phyloP scores from a whole-genome alignment of 495 filamentous ascomycete species.

The Penicillium macrosclerotiorum region DNA sequence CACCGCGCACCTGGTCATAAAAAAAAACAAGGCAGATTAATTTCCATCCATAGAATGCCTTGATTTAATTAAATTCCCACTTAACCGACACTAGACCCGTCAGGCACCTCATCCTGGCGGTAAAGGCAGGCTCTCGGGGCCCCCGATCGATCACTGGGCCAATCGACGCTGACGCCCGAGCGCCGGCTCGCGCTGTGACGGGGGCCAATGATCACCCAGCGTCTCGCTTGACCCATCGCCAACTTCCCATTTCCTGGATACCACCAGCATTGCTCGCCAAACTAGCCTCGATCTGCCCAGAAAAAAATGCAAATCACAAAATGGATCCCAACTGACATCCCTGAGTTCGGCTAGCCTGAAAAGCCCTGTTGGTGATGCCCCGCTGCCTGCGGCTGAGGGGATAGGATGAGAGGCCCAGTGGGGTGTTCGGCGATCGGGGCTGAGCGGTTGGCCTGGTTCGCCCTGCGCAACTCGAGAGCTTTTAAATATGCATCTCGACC shows the following conservation, averaged over 20 bases:
- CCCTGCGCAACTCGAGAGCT: neutral
- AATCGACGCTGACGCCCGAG: conserved; percentile 5
- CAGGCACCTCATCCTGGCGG: too few species aligned
- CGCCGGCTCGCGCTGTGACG: neutral
- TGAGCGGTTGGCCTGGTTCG: too few species aligned
- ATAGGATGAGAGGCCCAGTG: too few species aligned
- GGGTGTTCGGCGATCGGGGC: too few species aligned
- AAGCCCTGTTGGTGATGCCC: neutral
- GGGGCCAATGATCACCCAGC: conserved; percentile 1
- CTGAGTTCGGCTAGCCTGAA: too few species aligned
- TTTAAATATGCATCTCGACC: conserved; percentile 6
- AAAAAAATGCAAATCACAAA: too few species aligned
- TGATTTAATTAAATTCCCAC: too few species aligned
- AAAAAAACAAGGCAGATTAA: neutral
- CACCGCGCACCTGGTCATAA: too few species aligned
- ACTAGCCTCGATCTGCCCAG: too few species aligned
- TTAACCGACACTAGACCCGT: neutral
- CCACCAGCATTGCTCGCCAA: neutral
- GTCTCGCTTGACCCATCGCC: neutral
- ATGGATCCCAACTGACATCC: too few species aligned
- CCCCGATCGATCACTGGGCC: conserved; percentile 16
- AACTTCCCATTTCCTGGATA: neutral
- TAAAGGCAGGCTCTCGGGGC: conserved; percentile 9
- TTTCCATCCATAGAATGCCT: neutral
- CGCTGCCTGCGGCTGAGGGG: conserved; percentile 13